Evolutionary conservation across 257 asterid species (phyloP).

Genomic region (Leonotis leonurus): DNA sequence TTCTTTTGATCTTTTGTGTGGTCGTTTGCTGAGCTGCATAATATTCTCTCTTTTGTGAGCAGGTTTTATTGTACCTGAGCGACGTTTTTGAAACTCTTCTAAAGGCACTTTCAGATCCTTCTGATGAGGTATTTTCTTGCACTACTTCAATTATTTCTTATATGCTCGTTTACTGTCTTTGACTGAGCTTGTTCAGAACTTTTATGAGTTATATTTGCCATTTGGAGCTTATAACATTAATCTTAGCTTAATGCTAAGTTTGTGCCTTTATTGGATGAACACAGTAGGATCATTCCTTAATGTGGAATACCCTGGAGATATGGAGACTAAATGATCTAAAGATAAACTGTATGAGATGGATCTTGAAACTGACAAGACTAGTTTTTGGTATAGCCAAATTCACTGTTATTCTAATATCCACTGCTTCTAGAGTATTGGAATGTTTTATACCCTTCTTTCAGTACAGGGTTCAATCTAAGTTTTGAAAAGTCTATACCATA

Average conservation of each 20-base stretch:
- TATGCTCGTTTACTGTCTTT: background rate
- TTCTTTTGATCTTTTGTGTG: background rate
- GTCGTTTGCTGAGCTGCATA: background rate
- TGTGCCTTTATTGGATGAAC: background rate
- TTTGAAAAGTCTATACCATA: background rate
- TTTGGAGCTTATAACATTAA: constrained; percentile 1
- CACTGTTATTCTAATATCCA: background rate
- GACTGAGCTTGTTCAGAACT: background rate
- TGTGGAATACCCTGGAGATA: background rate
- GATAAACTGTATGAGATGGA: background rate
- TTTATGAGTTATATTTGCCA: background rate
- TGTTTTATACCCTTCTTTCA: background rate
- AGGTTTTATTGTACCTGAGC: constrained; percentile 75
- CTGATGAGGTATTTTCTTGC: constrained; percentile 79
- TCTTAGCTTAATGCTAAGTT: background rate
- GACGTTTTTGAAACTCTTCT: constrained; percentile 81
- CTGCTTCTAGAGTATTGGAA: background rate
- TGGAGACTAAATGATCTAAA: background rate
- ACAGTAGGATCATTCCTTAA: background rate
- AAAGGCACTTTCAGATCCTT: constrained; percentile 92
- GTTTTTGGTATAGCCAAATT: background rate
- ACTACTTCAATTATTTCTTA: constrained; percentile 9
- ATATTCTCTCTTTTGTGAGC: constrained; percentile 22
- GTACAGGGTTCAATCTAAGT: background rate
- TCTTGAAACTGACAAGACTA: background rate